Base-by-base conservation (phyloP, 805 yeast genomes). In the Komagataella ulmi region DNA sequence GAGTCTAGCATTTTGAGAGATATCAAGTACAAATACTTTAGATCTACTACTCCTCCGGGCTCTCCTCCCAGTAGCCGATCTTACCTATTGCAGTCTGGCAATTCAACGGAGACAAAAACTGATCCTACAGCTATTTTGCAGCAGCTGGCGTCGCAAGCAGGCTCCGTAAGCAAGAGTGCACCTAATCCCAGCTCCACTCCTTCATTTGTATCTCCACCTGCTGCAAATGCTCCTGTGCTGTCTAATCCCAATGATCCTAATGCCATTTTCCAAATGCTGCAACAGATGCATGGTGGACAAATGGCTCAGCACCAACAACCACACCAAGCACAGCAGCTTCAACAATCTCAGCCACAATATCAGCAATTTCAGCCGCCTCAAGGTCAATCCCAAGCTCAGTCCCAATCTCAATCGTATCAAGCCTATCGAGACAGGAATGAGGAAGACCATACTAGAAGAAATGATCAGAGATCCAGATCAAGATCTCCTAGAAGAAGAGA, bases 31-130 rank as follows among this genome's bases (percentile, higher is more conserved):
- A 81, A 77, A 61, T 77, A 77, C 64, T 85, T 83, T 60, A 69
- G 67, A 49, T 70, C 88, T 14, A 75, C 81, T 7, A 83, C 95
- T 3, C 91, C 93, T 44, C 84, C 84, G 2, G 84, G 79, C 24
- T 76, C 85, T 14, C 85, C 85, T 45, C 79, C 81, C n/a, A 54
- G 40, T 30, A 56, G 51, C 59, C 61, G 54, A 56, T 57, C 60
- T 54, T 61, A 56, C 45, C 56, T 63, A 57, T 30, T 30, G 40
- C 40, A 5, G 40, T 30, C 40, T 30, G 40, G 40, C 40, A 30
- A 30, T 30, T 10, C 40, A 30, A 30, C 40, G 14, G 24, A 45
- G 7, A 21, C 47, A 45, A 45, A 18, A n/a, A 61, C 65, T 36
- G 81, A 77, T 57, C 77, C 90, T 3, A 77, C 77, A 50, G 77